These are phyloP conservation scores for Hypoxylon lienhwacheense DNA, from an alignment of 495 filamentous ascomycete species.

Conservation along the genomic window DNA sequence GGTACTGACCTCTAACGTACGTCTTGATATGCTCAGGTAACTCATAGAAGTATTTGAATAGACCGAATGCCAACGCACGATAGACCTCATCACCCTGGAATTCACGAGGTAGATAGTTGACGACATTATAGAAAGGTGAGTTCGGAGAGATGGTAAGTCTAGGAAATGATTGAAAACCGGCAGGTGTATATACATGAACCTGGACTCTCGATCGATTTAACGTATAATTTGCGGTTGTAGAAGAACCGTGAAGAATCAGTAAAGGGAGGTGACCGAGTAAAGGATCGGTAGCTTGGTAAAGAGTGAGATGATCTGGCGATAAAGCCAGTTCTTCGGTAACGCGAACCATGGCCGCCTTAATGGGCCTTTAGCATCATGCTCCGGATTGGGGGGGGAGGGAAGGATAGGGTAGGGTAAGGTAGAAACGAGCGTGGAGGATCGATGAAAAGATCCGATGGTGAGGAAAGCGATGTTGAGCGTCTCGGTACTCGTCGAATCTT, in stretches of 20 bases:
- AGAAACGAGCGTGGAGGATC: slow-evolving; percentile 30
- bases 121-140: slow-evolving; percentile 91
- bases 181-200: slow-evolving; percentile 84
- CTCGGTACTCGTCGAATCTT: slow-evolving; percentile 14
- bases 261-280: slow-evolving; percentile 71
- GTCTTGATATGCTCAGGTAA: slow-evolving; percentile 75
- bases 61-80: slow-evolving; percentile 84
- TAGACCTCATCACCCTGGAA: slow-evolving; percentile 91
- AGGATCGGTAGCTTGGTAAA: slow-evolving; percentile 80
- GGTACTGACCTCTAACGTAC: slow-evolving; percentile 53
- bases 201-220: slow-evolving; percentile 89
- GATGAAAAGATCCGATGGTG: slow-evolving; percentile 19
- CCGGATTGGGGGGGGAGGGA: slow-evolving; percentile 25
- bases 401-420: too few species aligned
- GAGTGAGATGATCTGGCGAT: slow-evolving; percentile 72
- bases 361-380: slow-evolving; percentile 44
- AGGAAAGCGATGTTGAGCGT: slow-evolving; percentile 10
- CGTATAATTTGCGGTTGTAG: slow-evolving; percentile 79
- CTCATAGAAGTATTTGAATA: slow-evolving; percentile 91
- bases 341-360: slow-evolving; percentile 64
- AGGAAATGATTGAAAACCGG: slow-evolving; percentile 82
- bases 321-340: slow-evolving; percentile 66
- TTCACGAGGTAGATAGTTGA: slow-evolving; percentile 87
- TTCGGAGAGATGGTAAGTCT: slow-evolving; percentile 90
- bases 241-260: slow-evolving; percentile 82